These are phyloP conservation scores for Capsicum chinense DNA, from an alignment of 257 asterid genomes.

Conservation along the genomic window DNA sequence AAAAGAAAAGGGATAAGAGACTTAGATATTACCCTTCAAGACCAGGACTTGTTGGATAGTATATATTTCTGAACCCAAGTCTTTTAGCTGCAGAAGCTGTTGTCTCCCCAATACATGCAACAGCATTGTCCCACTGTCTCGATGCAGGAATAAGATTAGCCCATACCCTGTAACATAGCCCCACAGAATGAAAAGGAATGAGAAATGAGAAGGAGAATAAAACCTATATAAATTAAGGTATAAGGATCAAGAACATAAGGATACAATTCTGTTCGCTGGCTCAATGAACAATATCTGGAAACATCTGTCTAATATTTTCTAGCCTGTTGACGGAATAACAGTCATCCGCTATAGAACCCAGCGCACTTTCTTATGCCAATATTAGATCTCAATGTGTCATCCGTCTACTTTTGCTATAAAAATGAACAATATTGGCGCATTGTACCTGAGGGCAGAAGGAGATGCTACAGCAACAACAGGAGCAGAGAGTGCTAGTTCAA, in stretches of 20 bases:
- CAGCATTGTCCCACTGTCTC: conserved; percentile 58
- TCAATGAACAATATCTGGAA: background rate
- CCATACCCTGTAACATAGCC: conserved; percentile 62
- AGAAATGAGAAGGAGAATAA: conserved; percentile 1
- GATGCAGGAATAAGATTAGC: conserved; percentile 56
- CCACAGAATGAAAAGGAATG: conserved; percentile 15
- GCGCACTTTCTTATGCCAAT: conserved; percentile 10
- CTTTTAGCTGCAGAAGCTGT: conserved; percentile 76
- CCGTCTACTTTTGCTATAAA: background rate
- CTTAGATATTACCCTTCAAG: conserved; percentile 66
- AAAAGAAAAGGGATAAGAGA: background rate
- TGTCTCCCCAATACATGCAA: conserved; percentile 92
- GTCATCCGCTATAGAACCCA: background rate
- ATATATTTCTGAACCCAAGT: conserved; percentile 63
- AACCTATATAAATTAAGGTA: conserved; percentile 24
- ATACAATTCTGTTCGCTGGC: background rate
- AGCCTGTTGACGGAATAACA: background rate
- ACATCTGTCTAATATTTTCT: conserved; percentile 15
- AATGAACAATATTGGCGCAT: background rate
- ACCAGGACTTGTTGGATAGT: conserved; percentile 72
- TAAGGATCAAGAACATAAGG: background rate
- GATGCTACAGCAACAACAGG: conserved; percentile 89
- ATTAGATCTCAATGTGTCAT: background rate
- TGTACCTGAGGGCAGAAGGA: conserved; percentile 77
- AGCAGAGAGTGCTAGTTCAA: conserved; percentile 64